Evolutionary conservation across 2,329 filamentous ascomycete genomes (phyloP).

Genomic region (Gyromitra esculenta): DNA sequence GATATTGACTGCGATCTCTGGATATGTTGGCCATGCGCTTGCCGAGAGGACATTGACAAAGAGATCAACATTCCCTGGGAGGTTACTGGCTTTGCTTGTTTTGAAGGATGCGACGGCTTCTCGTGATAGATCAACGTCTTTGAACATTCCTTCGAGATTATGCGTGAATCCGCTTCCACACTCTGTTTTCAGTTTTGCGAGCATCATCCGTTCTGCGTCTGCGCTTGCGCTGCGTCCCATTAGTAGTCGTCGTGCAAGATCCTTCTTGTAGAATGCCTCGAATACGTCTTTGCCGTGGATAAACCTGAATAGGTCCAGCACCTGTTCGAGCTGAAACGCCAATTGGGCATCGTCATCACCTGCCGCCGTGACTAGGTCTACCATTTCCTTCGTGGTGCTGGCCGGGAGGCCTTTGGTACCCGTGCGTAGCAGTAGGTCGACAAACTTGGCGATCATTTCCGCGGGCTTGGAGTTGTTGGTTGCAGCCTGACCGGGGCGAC

Average conservation of each 20-base stretch:
- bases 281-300: slow-evolving; percentile 98
- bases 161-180: slow-evolving; percentile 95
- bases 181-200: slow-evolving; percentile 88
- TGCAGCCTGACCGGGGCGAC: slow-evolving; percentile 76
- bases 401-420: slow-evolving; percentile 81
- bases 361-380: slow-evolving; percentile 62
- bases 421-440: slow-evolving; percentile 86
- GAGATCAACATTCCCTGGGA: slow-evolving; percentile 71
- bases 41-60: slow-evolving; percentile 90
- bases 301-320: slow-evolving; percentile 93
- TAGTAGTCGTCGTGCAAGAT: slow-evolving; percentile 85
- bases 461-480: slow-evolving; percentile 92
- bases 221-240: slow-evolving; percentile 93
- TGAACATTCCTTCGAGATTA: slow-evolving; percentile 99
- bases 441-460: slow-evolving; percentile 98
- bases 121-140: slow-evolving; percentile 90
- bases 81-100: slow-evolving; percentile 69
- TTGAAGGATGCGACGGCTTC: slow-evolving; percentile 95
- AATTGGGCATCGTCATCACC: slow-evolving; percentile 88
- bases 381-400: slow-evolving; percentile 69
- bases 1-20: slow-evolving; percentile 77
- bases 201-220: slow-evolving; percentile 95
- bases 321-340: slow-evolving; percentile 89
- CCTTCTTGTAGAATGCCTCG: slow-evolving; percentile 99
- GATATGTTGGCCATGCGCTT: slow-evolving; percentile 91